Conservation (phyloP, 2,329 filamentous ascomycete species). For the Fulvia fulva region DNA sequence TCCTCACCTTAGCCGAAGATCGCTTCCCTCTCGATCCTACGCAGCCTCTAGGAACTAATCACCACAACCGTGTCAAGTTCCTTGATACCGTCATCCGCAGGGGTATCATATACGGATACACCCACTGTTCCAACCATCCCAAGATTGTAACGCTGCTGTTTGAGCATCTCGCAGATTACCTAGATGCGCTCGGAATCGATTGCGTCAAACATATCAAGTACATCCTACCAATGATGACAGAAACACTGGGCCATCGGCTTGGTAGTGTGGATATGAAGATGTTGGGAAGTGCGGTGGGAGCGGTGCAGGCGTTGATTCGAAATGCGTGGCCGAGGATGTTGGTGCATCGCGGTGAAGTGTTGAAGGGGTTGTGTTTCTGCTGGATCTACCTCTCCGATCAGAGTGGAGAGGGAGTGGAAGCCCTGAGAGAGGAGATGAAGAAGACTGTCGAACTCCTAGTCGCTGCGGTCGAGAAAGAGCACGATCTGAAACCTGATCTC, state of each 20-base stretch:
- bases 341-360: conserved; percentile 59
- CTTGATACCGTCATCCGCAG: conserved; percentile 45
- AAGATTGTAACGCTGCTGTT: conserved; percentile 57
- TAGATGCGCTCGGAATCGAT: conserved; percentile 58
- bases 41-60: conserved; percentile 31
- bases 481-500: conserved; percentile 27
- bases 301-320: conserved; percentile 56
- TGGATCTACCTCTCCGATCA: conserved; percentile 32
- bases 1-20: conserved; percentile 56
- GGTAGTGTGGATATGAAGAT: conserved; percentile 60
- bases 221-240: conserved; percentile 63
- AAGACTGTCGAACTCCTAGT: conserved; percentile 27
- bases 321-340: conserved; percentile 67
- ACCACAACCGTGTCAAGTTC: conserved; percentile 33
- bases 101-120: conserved; percentile 43
- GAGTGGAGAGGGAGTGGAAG: background rate
- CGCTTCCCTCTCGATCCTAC: conserved; percentile 31
- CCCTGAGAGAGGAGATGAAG: conserved; percentile 19
- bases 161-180: conserved; percentile 45
- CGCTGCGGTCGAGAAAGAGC: conserved; percentile 24
- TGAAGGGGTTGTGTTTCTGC: conserved; percentile 52
- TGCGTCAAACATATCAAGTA: conserved; percentile 66
- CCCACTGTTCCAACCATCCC: conserved; percentile 58
- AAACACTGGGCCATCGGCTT: conserved; percentile 68
- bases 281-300: conserved; percentile 50